phyloP scores from a whole-genome alignment of 257 asterid genomes.

The Nicotiana undulata region DNA sequence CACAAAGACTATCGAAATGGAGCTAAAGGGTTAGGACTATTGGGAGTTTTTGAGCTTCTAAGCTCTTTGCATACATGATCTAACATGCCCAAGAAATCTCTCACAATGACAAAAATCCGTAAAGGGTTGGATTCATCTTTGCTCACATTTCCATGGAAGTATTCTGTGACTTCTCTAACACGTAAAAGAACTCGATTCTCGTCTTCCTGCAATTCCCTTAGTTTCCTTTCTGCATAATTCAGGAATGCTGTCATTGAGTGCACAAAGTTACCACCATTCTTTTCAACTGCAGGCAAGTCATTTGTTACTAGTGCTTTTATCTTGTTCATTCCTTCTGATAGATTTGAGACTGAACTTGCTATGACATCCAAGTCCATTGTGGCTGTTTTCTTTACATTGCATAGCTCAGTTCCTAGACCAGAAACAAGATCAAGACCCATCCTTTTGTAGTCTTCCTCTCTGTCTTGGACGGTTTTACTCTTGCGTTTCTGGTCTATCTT shows the following conservation, averaged over 20 bases:
- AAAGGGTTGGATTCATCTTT: constrained; percentile 79
- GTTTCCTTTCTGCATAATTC: constrained; percentile 41
- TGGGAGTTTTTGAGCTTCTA: constrained; percentile 40
- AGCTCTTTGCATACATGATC: constrained; percentile 91
- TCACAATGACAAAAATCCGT: constrained; percentile 76
- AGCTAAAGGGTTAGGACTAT: constrained; percentile 57
- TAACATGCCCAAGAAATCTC: constrained; percentile 80
- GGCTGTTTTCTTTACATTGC: constrained; percentile 92
- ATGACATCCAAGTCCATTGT: constrained; percentile 73
- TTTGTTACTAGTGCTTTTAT: constrained; percentile 28
- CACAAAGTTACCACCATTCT: constrained; percentile 51
- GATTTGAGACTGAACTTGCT: constrained; percentile 64
- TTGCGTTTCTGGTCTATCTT: constrained; percentile 51
- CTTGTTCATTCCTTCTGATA: constrained; percentile 41
- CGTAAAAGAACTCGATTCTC: constrained; percentile 56
- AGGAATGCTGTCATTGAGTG: constrained; percentile 51
- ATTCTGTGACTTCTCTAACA: constrained; percentile 75
- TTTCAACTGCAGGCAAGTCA: constrained; percentile 41
- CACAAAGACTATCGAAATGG: constrained; percentile 46
- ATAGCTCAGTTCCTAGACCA: constrained; percentile 63
- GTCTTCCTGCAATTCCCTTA: constrained; percentile 63
- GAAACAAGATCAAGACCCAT: constrained; percentile 93
- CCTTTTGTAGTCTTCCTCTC: constrained; percentile 61
- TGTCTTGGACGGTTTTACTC: constrained; percentile 30
- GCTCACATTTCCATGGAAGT: constrained; percentile 87